Percentiles rank a stretch among this genome's conserved stretches.
Conservation (phyloP, 2,329 filamentous ascomycete genomes). For the Leptographium wingfieldii region DNA sequence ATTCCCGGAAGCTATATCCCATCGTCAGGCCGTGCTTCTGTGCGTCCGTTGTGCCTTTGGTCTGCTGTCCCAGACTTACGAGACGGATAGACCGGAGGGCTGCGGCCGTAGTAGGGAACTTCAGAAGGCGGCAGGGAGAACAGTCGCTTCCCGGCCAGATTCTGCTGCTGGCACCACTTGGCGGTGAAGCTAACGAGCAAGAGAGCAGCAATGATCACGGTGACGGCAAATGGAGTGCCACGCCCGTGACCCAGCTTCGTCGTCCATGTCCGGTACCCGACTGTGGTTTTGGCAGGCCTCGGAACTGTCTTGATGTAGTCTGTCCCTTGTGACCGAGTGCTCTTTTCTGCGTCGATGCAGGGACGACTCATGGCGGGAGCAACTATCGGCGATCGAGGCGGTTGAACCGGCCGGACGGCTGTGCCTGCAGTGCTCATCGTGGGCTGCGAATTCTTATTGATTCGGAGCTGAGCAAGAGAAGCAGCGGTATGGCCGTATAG, state of each 20-base stretch:
- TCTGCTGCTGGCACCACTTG: background rate
- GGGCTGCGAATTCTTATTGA: background rate
- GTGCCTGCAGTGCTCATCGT: background rate
- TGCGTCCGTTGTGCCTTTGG: background rate
- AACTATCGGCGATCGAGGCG: background rate
- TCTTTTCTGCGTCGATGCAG: background rate
- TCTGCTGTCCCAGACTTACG: constrained; percentile 9
- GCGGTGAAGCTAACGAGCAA: background rate
- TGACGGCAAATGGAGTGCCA: background rate
- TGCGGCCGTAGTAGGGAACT: constrained; percentile 21
- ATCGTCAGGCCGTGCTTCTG: background rate
- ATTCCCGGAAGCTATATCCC: constrained; percentile 14
- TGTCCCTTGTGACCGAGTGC: background rate
- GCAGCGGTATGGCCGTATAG: background rate
- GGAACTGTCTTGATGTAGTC: background rate
- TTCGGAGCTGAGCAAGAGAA: background rate
- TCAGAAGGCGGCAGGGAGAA: constrained; percentile 11
- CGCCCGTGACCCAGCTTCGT: background rate
- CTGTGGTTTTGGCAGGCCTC: background rate
- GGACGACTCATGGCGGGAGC: background rate
- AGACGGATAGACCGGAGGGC: constrained; percentile 22
- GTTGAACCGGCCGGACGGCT: background rate
- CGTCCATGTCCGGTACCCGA: too few species aligned
- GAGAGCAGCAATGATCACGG: background rate
- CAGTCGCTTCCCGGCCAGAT: too few species aligned